Evolutionary conservation across 2,329 filamentous ascomycete genomes (phyloP).

Genomic region (Phaeosphaeriaceae sp.): DNA sequence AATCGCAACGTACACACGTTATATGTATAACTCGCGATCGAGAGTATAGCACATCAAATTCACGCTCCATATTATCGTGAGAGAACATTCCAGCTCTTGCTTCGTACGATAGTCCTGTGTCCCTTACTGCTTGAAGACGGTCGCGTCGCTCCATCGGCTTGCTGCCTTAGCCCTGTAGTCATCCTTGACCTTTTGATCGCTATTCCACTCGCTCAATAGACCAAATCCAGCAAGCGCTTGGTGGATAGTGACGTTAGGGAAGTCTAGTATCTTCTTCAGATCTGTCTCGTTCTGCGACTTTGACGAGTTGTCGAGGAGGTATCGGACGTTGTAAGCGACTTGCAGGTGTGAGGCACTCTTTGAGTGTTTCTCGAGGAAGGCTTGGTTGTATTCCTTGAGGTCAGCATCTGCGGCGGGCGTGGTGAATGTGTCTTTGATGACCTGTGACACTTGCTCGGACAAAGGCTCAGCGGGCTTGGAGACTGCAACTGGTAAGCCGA

Average conservation of each 20-base stretch:
- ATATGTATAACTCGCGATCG: background rate
- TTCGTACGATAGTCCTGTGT: background rate
- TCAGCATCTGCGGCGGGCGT: constrained; percentile 65
- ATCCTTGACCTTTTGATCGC: constrained; percentile 57
- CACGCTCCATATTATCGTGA: background rate
- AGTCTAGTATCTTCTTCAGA: constrained; percentile 65
- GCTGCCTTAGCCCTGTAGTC: constrained; percentile 55
- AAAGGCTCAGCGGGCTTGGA: constrained; percentile 55
- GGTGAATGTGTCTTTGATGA: constrained; percentile 73
- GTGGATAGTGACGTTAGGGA: constrained; percentile 60
- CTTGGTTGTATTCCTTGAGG: constrained; percentile 70
- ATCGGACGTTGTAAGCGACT: constrained; percentile 67
- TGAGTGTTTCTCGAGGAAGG: constrained; percentile 70
- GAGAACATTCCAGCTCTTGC: too few species aligned
- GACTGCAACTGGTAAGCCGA: constrained; percentile 29
- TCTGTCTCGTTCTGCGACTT: constrained; percentile 67
- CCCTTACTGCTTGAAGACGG: constrained; percentile 38
- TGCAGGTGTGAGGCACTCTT: constrained; percentile 69
- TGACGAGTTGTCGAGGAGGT: constrained; percentile 65
- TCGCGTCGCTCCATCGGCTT: constrained; percentile 50
- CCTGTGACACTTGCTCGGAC: constrained; percentile 72
- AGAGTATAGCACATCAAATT: background rate
- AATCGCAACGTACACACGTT: constrained; percentile 4
- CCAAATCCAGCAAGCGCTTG: constrained; percentile 65
- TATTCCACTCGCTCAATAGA: constrained; percentile 61